Evolutionary conservation across 495 filamentous ascomycete species (phyloP).

Genomic region (Neurospora tetraspora): DNA sequence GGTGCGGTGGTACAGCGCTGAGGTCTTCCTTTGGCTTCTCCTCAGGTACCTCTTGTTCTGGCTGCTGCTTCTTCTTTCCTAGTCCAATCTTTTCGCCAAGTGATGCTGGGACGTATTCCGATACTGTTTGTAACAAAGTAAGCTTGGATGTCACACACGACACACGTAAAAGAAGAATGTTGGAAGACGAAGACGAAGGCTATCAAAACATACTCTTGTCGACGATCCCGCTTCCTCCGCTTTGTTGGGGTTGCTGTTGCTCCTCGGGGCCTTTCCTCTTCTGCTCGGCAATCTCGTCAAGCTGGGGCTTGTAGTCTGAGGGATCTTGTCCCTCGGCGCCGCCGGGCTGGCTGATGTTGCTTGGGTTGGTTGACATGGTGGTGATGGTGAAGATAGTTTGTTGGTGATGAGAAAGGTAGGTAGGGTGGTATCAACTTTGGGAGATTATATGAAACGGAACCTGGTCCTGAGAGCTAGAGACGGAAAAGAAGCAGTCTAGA

Average conservation of each 20-base stretch:
- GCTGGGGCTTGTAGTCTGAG: conserved; percentile 16
- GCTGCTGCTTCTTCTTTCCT: neutral
- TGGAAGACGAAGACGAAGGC: neutral
- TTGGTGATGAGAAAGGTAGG: neutral
- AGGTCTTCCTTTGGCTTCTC: neutral
- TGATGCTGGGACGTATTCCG: conserved; percentile 15
- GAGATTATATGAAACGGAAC: neutral
- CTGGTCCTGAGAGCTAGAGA: neutral
- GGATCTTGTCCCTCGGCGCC: neutral
- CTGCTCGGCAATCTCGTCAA: conserved; percentile 17
- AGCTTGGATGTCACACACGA: neutral
- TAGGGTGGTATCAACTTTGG: neutral
- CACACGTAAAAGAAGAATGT: too few species aligned
- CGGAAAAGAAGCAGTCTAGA: neutral
- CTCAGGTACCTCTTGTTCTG: neutral
- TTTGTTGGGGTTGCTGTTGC: neutral
- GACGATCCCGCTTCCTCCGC: conserved; percentile 6
- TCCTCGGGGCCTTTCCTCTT: neutral
- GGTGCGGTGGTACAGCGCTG: conserved; percentile 16
- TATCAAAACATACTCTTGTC: conserved; percentile 16
- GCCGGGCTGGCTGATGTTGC: neutral
- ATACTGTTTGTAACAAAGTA: conserved; percentile 7
- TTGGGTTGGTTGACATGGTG: neutral
- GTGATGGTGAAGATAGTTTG: neutral
- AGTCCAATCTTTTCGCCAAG: conserved; percentile 15